phyloP scores from a whole-genome alignment of 306 rosid genomes.

The Fragaria ananassa region DNA sequence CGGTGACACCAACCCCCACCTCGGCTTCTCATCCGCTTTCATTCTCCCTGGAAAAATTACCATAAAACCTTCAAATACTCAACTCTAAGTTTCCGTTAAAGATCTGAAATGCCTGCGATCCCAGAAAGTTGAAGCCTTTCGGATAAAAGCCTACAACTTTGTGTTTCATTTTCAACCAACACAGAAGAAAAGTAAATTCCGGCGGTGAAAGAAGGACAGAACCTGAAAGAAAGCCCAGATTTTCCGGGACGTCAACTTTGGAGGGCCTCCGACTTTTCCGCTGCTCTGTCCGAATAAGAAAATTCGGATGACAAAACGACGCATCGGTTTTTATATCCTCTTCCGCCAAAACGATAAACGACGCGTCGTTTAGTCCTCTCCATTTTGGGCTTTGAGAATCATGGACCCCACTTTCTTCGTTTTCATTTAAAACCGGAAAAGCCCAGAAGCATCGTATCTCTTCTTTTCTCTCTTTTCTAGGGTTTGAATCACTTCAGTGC shows the following conservation, averaged over 20 bases:
- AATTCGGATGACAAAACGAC: not conserved
- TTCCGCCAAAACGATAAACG: not conserved
- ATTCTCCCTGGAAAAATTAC: conserved; percentile 33
- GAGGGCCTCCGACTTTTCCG: not conserved
- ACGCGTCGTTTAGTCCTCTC: not conserved
- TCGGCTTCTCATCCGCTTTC: conserved; percentile 41
- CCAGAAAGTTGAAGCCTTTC: conserved; percentile 6
- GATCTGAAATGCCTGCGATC: not conserved
- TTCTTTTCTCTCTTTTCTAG: not conserved
- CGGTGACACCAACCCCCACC: conserved; percentile 57
- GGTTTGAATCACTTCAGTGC: conserved; percentile 2
- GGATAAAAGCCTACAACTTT: not conserved
- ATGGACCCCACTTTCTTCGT: not conserved
- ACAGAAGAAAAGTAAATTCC: too few species aligned
- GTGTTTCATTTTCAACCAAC: not conserved
- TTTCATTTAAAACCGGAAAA: not conserved
- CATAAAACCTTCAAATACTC: not conserved
- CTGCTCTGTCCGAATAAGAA: not conserved
- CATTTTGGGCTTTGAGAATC: not conserved
- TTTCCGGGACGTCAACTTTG: not conserved
- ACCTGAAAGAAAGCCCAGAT: conserved; percentile 20
- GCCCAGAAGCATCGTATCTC: not conserved
- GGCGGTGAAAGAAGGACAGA: not conserved
- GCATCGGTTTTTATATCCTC: not conserved
- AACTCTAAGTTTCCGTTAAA: not conserved